A percentile compares a stretch with the other conserved stretches of the same genome.
Conservation (phyloP, 1,284 basidiomycete genomes). For the Leucoagaricus sp. region DNA sequence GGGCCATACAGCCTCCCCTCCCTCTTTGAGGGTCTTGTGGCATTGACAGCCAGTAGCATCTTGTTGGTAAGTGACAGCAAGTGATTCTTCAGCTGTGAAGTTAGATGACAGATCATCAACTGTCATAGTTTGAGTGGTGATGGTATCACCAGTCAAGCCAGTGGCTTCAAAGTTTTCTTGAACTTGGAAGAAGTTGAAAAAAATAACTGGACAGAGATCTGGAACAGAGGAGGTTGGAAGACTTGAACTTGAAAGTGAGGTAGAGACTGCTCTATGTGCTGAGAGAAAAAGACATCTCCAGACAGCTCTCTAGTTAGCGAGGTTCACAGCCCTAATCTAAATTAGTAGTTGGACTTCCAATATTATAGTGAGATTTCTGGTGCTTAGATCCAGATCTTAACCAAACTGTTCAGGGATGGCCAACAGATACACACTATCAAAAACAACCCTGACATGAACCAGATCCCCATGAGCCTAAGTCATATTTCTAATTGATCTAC, state of each 20-base stretch:
- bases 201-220: no score
- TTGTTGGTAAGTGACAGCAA: constrained; percentile 26
- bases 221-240: no score
- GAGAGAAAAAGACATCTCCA: background rate
- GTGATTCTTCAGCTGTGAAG: no score
- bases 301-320: background rate
- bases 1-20: constrained; percentile 61
- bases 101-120: no score
- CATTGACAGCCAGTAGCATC: constrained; percentile 43
- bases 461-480: background rate
- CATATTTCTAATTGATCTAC: constrained; percentile 2
- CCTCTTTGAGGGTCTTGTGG: constrained; percentile 62
- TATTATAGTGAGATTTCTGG: background rate
- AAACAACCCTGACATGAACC: background rate
- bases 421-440: background rate
- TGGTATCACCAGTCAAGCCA: no score
- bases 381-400: background rate
- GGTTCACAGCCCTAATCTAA: background rate
- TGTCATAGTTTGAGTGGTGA: no score
- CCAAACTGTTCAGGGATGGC: background rate
- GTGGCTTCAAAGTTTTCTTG: no score
- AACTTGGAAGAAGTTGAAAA: no score
- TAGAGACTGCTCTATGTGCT: background rate
- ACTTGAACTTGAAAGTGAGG: background rate
- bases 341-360: background rate